phyloP scores from a whole-genome alignment of 2,329 filamentous ascomycete genomes.

The Ophiostoma fasciatum region DNA sequence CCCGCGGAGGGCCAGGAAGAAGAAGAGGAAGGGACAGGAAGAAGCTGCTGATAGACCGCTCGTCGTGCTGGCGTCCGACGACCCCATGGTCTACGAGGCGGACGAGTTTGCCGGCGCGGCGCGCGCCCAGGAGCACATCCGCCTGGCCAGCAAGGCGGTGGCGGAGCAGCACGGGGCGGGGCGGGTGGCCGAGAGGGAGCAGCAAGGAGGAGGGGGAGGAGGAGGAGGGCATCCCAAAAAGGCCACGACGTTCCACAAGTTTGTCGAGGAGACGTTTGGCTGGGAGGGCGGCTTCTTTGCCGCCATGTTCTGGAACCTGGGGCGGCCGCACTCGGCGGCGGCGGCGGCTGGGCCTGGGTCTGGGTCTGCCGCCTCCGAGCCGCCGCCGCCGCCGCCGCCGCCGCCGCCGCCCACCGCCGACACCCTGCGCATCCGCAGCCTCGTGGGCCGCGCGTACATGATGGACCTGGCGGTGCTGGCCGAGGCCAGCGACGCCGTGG shows the following conservation, averaged over 20 bases:
- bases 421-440: conserved; percentile 53
- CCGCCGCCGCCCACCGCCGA: conserved; percentile 25
- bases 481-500: conserved; percentile 49
- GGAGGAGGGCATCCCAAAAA: too few species aligned
- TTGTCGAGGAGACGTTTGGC: conserved; percentile 61
- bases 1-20: conserved; percentile 1
- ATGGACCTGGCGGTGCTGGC: conserved; percentile 66
- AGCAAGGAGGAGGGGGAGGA: too few species aligned
- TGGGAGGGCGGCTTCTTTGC: conserved; percentile 84
- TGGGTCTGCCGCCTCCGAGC: neutral
- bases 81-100: conserved; percentile 57
- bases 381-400: neutral
- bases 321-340: conserved; percentile 29
- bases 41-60: conserved; percentile 23
- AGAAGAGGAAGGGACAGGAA: neutral
- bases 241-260: conserved; percentile 52
- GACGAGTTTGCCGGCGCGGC: conserved; percentile 41
- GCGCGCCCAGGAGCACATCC: conserved; percentile 62
- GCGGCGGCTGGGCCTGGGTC: conserved; percentile 12
- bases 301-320: conserved; percentile 68
- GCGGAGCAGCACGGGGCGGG: conserved; percentile 10
- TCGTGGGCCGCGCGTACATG: conserved; percentile 68
- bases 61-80: conserved; percentile 61
- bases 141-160: conserved; percentile 50
- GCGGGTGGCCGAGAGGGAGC: conserved; percentile 19